A percentile compares a stretch with the other conserved stretches of the same genome.
Conservation (phyloP, 2,329 filamentous ascomycete species). For the Claviceps maximensis region DNA sequence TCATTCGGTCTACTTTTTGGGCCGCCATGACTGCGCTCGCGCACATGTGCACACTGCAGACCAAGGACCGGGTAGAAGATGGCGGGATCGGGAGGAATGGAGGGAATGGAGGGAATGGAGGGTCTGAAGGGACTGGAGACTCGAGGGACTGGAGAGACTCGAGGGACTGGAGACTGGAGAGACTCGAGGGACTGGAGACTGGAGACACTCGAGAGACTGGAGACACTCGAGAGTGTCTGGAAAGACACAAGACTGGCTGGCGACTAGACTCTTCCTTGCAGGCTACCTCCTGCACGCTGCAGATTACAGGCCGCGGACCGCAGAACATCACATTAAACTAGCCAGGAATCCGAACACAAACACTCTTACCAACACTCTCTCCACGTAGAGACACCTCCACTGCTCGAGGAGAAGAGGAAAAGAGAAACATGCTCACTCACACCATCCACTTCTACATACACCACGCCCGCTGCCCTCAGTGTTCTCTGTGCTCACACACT, state of each 20-base stretch:
- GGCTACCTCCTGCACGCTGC: neutral
- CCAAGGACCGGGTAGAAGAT: neutral
- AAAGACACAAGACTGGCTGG: neutral
- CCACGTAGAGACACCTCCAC: conserved; percentile 1
- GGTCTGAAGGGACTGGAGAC: neutral
- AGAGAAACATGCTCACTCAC: conserved; percentile 1
- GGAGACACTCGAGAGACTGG: no score
- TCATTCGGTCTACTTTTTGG: neutral
- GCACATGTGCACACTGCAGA: neutral
- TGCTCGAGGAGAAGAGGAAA: neutral
- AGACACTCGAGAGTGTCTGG: no score
- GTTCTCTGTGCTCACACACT: neutral
- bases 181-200: no score
- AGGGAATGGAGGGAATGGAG: neutral
- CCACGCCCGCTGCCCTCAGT: neutral
- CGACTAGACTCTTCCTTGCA: neutral
- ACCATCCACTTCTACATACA: neutral
- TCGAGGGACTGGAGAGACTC: no score
- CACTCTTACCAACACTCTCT: neutral
- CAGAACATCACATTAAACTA: neutral
- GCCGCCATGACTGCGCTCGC: neutral
- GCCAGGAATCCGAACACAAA: conserved; percentile 4
- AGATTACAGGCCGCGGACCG: neutral
- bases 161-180: no score
- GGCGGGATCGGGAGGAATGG: neutral